Conservation (phyloP, 257 asterid species). For the Solanum corneliomulleri region DNA sequence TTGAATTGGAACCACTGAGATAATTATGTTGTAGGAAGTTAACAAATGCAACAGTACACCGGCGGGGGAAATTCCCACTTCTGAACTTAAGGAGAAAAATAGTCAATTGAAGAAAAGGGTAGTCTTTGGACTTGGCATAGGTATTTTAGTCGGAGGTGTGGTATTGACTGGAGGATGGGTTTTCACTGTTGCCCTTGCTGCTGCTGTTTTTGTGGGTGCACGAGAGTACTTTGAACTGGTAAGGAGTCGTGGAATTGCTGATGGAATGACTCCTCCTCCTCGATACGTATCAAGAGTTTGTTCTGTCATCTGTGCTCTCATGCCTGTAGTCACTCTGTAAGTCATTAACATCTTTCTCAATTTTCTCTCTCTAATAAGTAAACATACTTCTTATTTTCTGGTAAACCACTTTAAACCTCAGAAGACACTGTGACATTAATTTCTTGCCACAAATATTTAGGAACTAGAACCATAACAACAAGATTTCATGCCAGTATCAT, state of each 20-base stretch:
- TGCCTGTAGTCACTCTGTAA: slow-evolving; percentile 94
- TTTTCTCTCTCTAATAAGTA: not conserved
- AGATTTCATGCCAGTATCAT: not conserved
- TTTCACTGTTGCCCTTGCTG: slow-evolving; percentile 66
- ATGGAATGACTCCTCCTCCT: slow-evolving; percentile 99
- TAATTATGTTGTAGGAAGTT: slow-evolving; percentile 59
- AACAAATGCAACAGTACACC: slow-evolving; percentile 27
- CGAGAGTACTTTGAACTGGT: slow-evolving; percentile 96
- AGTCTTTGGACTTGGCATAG: slow-evolving; percentile 81
- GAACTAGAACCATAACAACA: not conserved
- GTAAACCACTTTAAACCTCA: not conserved
- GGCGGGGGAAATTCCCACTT: slow-evolving; percentile 20
- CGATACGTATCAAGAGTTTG: slow-evolving; percentile 81
- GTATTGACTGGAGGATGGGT: slow-evolving; percentile 95
- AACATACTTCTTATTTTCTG: not conserved
- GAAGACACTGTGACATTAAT: not conserved
- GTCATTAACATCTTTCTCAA: slow-evolving; percentile 15
- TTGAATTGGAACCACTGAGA: slow-evolving; percentile 19
- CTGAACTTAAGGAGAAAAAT: slow-evolving; percentile 31
- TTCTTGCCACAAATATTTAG: not conserved
- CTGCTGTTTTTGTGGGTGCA: slow-evolving; percentile 69
- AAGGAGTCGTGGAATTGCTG: slow-evolving; percentile 85
- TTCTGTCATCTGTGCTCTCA: slow-evolving; percentile 63
- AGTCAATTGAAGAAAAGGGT: slow-evolving; percentile 75
- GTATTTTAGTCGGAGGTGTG: slow-evolving; percentile 70